These are phyloP conservation scores for Quambalaria eucalypti DNA, from an alignment of 1,284 basidiomycete species.

Conservation along the genomic window DNA sequence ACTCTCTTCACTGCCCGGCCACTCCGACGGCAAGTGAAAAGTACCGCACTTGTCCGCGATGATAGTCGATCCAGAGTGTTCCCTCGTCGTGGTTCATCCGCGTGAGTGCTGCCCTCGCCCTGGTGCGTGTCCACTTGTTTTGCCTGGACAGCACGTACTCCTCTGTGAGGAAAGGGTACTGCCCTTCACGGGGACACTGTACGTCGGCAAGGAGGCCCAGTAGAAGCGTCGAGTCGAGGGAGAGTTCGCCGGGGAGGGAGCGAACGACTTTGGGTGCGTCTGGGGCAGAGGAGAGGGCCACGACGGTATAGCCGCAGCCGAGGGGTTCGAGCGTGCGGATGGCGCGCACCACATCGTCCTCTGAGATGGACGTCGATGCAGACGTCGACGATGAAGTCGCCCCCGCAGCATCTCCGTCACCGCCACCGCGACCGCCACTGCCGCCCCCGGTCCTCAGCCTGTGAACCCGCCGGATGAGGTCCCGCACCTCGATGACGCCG, in stretches of 20 bases:
- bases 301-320: constrained; percentile 76
- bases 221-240: constrained; percentile 46
- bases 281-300: constrained; percentile 52
- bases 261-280: constrained; percentile 38
- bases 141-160: constrained; percentile 57
- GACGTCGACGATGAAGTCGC: constrained; percentile 1
- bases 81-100: constrained; percentile 85
- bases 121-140: constrained; percentile 66
- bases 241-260: constrained; percentile 47
- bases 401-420: too few relatives aligned
- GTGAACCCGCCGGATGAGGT: constrained; percentile 69
- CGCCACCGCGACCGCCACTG: neutral
- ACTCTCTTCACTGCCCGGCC: too few relatives aligned
- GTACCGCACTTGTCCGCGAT: constrained; percentile 51
- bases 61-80: constrained; percentile 86
- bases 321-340: constrained; percentile 81
- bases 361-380: constrained; percentile 52
- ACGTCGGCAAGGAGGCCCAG: constrained; percentile 53
- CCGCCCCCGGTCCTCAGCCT: constrained; percentile 58
- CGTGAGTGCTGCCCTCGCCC: constrained; percentile 68
- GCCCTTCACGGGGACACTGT: constrained; percentile 55
- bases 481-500: constrained; percentile 78
- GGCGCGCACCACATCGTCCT: constrained; percentile 74
- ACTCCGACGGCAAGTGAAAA: constrained; percentile 23
- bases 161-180: constrained; percentile 50